Conservation (phyloP, 2,329 filamentous ascomycete genomes). For the Aureobasidium zeae region DNA sequence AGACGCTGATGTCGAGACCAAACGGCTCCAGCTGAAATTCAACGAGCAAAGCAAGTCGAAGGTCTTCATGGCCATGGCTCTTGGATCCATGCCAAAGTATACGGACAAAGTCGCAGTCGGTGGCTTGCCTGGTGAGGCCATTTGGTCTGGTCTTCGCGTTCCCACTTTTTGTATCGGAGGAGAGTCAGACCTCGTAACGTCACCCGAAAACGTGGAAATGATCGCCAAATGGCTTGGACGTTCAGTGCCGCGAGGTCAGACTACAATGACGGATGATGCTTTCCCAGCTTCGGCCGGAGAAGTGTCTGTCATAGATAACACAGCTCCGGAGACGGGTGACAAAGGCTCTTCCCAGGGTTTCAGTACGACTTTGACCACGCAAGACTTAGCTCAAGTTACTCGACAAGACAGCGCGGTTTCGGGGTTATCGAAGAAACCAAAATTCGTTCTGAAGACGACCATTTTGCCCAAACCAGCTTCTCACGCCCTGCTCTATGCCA, state of each 20-base stretch:
- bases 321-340: background rate
- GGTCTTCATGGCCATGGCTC: constrained; percentile 74
- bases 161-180: constrained; percentile 74
- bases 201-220: constrained; percentile 59
- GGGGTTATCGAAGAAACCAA: constrained; percentile 32
- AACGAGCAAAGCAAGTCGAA: constrained; percentile 76
- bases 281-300: constrained; percentile 31
- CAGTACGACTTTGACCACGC: background rate
- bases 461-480: constrained; percentile 68
- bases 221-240: constrained; percentile 43
- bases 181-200: constrained; percentile 65
- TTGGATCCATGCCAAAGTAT: constrained; percentile 58
- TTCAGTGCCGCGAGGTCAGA: background rate
- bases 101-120: constrained; percentile 44
- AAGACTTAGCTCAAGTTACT: background rate
- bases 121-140: constrained; percentile 58
- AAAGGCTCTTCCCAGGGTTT: background rate
- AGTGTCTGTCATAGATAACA: constrained; percentile 4
- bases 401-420: constrained; percentile 22
- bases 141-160: constrained; percentile 63
- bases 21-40: constrained; percentile 59
- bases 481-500: constrained; percentile 76
- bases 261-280: background rate
- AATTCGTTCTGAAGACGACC: constrained; percentile 52
- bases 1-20: constrained; percentile 55